Evolutionary conservation across 176 grass and related monocot genomes (phyloP), one percentile per base, ranked within the genome.

Genomic region (Musa beccarii): DNA sequence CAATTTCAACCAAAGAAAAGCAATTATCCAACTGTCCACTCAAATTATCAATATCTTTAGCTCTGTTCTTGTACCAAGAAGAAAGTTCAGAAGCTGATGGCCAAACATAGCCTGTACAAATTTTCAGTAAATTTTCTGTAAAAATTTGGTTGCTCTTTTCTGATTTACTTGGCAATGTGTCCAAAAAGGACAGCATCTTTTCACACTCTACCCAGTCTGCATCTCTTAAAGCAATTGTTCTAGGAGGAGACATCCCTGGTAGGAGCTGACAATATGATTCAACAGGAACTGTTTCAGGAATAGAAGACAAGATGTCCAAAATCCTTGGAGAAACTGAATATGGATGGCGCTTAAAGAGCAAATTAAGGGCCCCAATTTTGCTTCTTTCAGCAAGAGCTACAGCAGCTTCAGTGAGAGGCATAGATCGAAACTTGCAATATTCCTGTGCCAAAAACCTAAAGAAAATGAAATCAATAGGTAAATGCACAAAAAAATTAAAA

Each of bases 291-390:
- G 94, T 98, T 85, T 98, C 94, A 73, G 94, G 94, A 79, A 98
- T 84, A 28, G 90, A 87, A 21, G 94, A 89, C 65, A 98, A 71
- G 85, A 89, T 85, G 59, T 19, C 57, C 76, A 98, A 87, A 72
- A 91, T 84, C 24, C 77, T 85, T 61, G 82, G 79, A 59, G 84
- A 85, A 52, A 89, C 85, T 74, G 88, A 87, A 84, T 91, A 98
- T 78, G 94, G 94, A 86, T 98, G 94, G 52, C 90, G 90, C 73
- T 98, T 93, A 75, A 98, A 93, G 69, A 98, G 86, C 72, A 98
- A 82, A 82, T 98, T 98, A 72, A 98, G 86, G 3, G 94, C 94
- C 22, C 94, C 94, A 43, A 98, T 91, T 88, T 91, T 98, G 15
- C 94, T 88, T 89, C 85, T 93, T 85, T 93, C 94, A 79, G 90